phyloP scores from a whole-genome alignment of 148 eudicot species.

The Euryodendron excelsum region DNA sequence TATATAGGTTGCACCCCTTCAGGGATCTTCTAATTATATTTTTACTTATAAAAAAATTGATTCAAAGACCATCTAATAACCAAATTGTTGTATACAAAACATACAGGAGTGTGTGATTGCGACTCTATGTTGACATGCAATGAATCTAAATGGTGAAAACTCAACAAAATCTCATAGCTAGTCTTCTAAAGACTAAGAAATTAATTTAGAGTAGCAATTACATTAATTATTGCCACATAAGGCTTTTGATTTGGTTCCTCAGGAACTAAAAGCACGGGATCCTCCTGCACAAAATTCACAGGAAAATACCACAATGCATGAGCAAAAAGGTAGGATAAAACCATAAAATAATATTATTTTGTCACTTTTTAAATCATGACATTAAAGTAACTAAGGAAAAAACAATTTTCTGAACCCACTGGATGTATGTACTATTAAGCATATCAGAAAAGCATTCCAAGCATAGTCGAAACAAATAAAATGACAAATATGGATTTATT shows the following conservation, averaged over 20 bases:
- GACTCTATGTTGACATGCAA: background rate
- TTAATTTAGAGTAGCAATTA: slow-evolving; percentile 18
- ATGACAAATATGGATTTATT: background rate
- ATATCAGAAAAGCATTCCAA: background rate
- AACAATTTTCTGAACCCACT: background rate
- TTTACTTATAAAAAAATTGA: no score
- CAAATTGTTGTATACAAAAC: background rate
- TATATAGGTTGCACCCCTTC: no score
- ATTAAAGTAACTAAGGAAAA: background rate
- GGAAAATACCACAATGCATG: background rate
- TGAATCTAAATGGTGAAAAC: background rate
- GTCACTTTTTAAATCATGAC: background rate
- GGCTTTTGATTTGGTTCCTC: slow-evolving; percentile 81
- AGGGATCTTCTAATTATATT: no score
- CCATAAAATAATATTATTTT: background rate
- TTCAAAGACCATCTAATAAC: background rate
- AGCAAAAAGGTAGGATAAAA: no score
- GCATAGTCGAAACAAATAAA: background rate
- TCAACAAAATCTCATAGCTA: background rate
- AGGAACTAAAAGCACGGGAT: slow-evolving; percentile 87
- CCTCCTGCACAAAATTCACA: slow-evolving; percentile 58
- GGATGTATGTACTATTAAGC: background rate
- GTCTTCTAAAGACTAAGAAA: background rate
- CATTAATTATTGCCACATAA: slow-evolving; percentile 96
- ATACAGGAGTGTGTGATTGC: background rate